Conservation (phyloP, 805 yeast genomes). For the Nakazawaea pomicola region DNA sequence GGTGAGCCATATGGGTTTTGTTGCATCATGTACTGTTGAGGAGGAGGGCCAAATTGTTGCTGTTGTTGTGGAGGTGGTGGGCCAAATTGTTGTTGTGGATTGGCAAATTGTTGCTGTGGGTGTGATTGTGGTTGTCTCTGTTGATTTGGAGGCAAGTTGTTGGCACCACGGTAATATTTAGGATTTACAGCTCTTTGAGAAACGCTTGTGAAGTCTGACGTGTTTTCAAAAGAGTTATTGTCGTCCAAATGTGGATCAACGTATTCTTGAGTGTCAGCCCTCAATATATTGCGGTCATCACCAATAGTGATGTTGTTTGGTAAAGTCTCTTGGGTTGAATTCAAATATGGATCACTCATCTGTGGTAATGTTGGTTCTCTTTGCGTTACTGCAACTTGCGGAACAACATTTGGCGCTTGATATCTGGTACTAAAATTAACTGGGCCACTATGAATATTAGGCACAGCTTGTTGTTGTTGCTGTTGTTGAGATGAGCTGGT, state of each 20-base stretch:
- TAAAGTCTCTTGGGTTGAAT: neutral
- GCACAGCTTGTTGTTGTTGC: neutral
- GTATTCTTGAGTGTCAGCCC: slow-evolving; percentile 8
- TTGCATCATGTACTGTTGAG: slow-evolving; percentile 12
- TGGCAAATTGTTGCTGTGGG: slow-evolving; percentile 19
- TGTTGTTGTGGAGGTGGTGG: slow-evolving; percentile 3
- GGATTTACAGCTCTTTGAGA: slow-evolving; percentile 75
- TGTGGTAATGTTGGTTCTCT: slow-evolving; percentile 15
- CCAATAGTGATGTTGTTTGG: neutral
- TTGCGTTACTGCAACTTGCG: slow-evolving; percentile 6
- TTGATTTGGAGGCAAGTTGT: slow-evolving; percentile 4
- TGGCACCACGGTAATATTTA: slow-evolving; percentile 36
- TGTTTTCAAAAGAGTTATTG: slow-evolving; percentile 28
- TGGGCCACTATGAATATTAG: slow-evolving; percentile 9
- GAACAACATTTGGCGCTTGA: slow-evolving; percentile 8
- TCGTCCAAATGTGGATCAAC: slow-evolving; percentile 14
- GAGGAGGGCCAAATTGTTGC: slow-evolving; percentile 14
- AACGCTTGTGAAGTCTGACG: slow-evolving; percentile 72
- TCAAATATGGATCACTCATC: slow-evolving; percentile 13
- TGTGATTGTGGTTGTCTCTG: slow-evolving; percentile 9
- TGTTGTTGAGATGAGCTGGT: slow-evolving; percentile 8
- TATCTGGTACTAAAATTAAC: slow-evolving; percentile 7
- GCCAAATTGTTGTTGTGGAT: slow-evolving; percentile 15
- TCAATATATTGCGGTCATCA: slow-evolving; percentile 15
- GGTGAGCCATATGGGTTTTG: slow-evolving; percentile 19